These are phyloP conservation scores for Terfezia boudieri DNA, from an alignment of 495 filamentous ascomycete species.

Conservation along the genomic window DNA sequence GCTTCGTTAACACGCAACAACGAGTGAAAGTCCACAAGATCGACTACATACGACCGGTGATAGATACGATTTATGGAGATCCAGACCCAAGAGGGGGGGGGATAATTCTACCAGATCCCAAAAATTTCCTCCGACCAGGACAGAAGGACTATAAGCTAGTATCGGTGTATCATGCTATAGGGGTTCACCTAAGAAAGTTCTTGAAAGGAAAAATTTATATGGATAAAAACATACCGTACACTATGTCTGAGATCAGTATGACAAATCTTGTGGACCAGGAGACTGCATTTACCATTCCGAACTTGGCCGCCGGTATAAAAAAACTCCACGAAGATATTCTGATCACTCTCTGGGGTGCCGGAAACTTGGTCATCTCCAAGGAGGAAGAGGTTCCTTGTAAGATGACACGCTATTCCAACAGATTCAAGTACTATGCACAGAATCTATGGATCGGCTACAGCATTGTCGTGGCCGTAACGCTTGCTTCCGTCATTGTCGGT, in stretches of 20 bases:
- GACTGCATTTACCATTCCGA: slow-evolving; percentile 12
- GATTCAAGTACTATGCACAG: slow-evolving; percentile 16
- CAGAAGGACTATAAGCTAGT: not conserved
- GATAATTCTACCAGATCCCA: not conserved
- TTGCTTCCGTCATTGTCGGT: slow-evolving; percentile 18
- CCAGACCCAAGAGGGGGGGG: no score
- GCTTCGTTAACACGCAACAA: not conserved
- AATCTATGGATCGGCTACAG: slow-evolving; percentile 24
- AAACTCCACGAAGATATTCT: slow-evolving; percentile 21
- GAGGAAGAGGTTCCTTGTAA: slow-evolving; percentile 9
- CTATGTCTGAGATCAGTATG: slow-evolving; percentile 19
- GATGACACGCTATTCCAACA: slow-evolving; percentile 14
- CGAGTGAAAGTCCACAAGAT: not conserved
- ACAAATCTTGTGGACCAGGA: slow-evolving; percentile 17
- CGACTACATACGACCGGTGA: not conserved
- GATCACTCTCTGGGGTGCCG: slow-evolving; percentile 20
- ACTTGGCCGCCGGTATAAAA: slow-evolving; percentile 14
- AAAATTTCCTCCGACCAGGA: not conserved
- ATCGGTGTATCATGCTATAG: not conserved
- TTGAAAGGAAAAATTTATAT: not conserved
- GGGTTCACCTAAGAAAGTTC: not conserved
- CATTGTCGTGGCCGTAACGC: slow-evolving; percentile 15
- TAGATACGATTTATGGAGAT: not conserved
- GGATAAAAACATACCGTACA: not conserved
- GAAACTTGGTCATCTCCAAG: slow-evolving; percentile 17